These are phyloP conservation scores for Fusarium sp. DNA, from an alignment of 2,329 filamentous ascomycete genomes.

Conservation along the genomic window DNA sequence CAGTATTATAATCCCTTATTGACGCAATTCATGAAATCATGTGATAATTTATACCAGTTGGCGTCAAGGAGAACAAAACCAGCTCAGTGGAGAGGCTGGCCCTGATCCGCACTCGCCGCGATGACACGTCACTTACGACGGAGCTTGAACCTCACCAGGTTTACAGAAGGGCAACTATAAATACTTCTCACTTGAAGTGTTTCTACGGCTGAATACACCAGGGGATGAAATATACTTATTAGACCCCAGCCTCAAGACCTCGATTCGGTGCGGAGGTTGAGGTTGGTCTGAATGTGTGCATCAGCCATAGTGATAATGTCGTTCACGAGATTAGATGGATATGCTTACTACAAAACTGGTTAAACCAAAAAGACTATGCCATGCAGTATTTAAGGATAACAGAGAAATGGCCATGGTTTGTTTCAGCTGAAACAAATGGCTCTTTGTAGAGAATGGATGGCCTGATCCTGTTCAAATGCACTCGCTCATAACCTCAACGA, in stretches of 20 bases:
- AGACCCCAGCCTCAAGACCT: not conserved
- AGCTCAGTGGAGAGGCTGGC: not conserved
- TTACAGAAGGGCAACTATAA: not conserved
- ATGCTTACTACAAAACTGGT: too few relatives aligned
- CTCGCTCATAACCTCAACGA: not conserved
- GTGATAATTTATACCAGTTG: not conserved
- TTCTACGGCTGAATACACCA: not conserved
- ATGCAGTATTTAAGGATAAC: not conserved
- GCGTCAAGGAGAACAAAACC: not conserved
- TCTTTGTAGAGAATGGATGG: not conserved
- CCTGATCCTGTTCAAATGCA: not conserved
- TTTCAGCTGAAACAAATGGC: not conserved
- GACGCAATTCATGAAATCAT: too few relatives aligned
- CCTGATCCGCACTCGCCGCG: not conserved
- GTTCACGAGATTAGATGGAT: not conserved
- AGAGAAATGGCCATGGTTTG: not conserved
- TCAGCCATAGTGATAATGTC: not conserved
- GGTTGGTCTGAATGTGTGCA: not conserved
- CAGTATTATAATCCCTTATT: too few relatives aligned
- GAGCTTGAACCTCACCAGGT: not conserved
- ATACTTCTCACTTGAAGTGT: not conserved
- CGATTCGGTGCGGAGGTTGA: not conserved
- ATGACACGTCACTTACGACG: not conserved
- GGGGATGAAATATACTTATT: not conserved
- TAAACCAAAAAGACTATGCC: not conserved